Base-by-base conservation (phyloP, 306 rosid species). In the Quercus robur region DNA sequence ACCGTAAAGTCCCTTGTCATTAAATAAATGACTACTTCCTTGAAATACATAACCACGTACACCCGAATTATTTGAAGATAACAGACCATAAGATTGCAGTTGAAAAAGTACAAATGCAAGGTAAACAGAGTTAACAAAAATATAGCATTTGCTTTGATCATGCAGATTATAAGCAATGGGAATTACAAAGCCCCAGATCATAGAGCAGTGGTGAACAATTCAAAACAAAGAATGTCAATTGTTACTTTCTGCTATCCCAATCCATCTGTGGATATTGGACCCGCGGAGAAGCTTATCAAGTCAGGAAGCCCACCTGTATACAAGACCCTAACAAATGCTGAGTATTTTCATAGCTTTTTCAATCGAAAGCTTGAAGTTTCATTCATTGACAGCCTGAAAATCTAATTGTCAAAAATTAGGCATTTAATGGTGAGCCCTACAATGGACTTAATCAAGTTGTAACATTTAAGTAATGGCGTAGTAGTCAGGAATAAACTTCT, bases 131-230 rank as follows among this genome's bases (percentile, higher is more conserved):
- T 7, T 58, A 58, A 11, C 64, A 9, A 58, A 58, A 3, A 4
- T 21, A 23, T 59, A 23, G 19, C 26, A 69, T 55, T 71, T 78
- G 5, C 25, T 71, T 46, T 46, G 72, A n/a, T 56, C 51, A 61
- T 56, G 78, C 78, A 87, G 87, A 83, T 87, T 44, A 78, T 85
- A 76, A 87, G 85, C 79, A 87, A 87, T 68, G 91, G 88, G 21
- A 82, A 71, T 23, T 87, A 87, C 86, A 78, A 85, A 78, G 87
- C 91, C 0, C 88, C 91, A 19, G 84, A 80, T 67, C 91, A 87
- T 58, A 82, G 91, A 75, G 91, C 88, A 26, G 58, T 85, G 31
- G 91, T 82, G 13, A 87, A 87, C 54, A 82, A 80, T 20, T 5
- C 23, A 73, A 80, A 83, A 76, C 84, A 85, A 58, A 85, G 88